Evolutionary conservation across 139 green algal species (phyloP).

Genomic region (Desmodesmus armatus): DNA sequence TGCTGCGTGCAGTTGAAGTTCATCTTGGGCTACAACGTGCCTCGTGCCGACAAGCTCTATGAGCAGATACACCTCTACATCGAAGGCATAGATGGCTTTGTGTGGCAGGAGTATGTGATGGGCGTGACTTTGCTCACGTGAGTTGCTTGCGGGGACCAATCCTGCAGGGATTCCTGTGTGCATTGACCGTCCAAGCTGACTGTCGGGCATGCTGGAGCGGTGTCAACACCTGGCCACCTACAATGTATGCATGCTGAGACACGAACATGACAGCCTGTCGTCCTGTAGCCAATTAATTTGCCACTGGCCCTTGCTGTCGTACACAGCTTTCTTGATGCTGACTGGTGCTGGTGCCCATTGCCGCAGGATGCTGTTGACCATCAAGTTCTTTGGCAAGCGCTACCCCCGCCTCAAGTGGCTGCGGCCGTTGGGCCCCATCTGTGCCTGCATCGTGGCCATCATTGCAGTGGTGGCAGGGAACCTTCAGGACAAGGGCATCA

Average conservation of each 20-base stretch:
- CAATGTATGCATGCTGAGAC: no score
- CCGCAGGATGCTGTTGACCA: slow-evolving; percentile 44
- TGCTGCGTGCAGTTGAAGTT: slow-evolving; percentile 37
- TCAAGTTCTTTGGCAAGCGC: slow-evolving; percentile 59
- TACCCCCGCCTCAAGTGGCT: slow-evolving; percentile 46
- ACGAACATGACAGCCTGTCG: no score
- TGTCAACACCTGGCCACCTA: no score
- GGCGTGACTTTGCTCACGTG: slow-evolving; percentile 49
- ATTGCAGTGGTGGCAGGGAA: slow-evolving; percentile 3
- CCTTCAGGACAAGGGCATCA: slow-evolving; percentile 21
- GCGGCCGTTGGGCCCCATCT: slow-evolving; percentile 60
- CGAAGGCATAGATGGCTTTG: slow-evolving; percentile 46
- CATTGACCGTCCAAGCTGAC: no score
- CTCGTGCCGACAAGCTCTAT: slow-evolving; percentile 43
- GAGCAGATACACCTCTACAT: slow-evolving; percentile 47
- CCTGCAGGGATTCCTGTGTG: no score
- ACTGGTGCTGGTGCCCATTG: neutral
- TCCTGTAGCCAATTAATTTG: no score
- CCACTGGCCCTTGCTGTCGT: no score
- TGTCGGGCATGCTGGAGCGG: no score
- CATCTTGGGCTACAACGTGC: slow-evolving; percentile 44
- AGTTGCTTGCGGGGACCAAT: no score
- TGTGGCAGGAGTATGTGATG: slow-evolving; percentile 70
- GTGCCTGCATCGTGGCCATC: slow-evolving; percentile 53
- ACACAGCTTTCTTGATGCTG: no score